Evolutionary conservation across 371 early-diverging fungal species (phyloP).

Genomic region (Actinomucor elegans): DNA sequence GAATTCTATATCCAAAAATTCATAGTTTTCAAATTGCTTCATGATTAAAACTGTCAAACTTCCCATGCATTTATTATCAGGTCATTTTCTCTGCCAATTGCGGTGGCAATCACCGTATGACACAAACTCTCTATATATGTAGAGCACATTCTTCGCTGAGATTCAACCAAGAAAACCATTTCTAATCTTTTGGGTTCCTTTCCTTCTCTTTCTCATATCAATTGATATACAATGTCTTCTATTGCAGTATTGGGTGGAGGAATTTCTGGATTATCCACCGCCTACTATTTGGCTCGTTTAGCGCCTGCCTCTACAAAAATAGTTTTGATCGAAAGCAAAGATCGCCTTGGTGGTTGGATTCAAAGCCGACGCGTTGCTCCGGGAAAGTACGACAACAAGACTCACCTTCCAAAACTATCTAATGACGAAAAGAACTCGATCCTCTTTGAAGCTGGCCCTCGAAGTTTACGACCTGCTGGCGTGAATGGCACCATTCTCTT

Average conservation of each 20-base stretch:
- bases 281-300: constrained; percentile 74
- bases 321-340: constrained; percentile 69
- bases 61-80: no score
- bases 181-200: neutral
- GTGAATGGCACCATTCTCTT: constrained; percentile 70
- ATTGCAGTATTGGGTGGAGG: constrained; percentile 87
- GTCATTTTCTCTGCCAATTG: no score
- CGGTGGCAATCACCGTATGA: neutral
- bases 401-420: neutral
- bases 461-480: constrained; percentile 84
- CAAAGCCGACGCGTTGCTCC: constrained; percentile 54
- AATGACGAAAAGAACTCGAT: constrained; percentile 20
- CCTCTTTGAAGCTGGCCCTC: constrained; percentile 87
- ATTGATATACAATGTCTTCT: constrained; percentile 8
- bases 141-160: neutral
- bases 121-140: neutral
- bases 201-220: neutral
- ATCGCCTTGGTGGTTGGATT: constrained; percentile 89
- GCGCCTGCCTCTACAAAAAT: constrained; percentile 56
- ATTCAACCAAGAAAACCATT: neutral
- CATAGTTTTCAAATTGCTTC: no score
- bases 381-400: constrained; percentile 15
- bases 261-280: constrained; percentile 86
- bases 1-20: no score
- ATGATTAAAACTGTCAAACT: no score